Percentiles rank a stretch among this genome's conserved stretches.
These are phyloP conservation scores for Phytopythium chamaehyphon DNA, from an alignment of 352 stramenopile genomes.

Conservation along the genomic window DNA sequence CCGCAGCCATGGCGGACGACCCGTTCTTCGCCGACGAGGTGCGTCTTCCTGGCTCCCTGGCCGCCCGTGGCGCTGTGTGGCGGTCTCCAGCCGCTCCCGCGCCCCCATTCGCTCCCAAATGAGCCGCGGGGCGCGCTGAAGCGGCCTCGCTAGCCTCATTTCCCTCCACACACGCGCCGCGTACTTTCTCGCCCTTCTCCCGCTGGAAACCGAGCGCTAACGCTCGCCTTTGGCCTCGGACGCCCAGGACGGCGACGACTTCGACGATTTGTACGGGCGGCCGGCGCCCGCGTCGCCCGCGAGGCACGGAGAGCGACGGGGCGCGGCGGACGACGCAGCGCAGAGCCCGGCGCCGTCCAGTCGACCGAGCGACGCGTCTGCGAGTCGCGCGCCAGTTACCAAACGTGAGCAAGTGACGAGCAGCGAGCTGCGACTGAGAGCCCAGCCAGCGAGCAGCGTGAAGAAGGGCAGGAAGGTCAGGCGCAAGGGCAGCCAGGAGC, in stretches of 20 bases:
- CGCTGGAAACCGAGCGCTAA: no score
- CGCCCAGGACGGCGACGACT: conserved; percentile 62
- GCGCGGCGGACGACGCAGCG: neutral
- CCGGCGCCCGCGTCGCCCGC: conserved; percentile 9
- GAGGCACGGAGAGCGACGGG: neutral
- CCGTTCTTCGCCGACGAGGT: conserved; percentile 48
- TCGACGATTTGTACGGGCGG: conserved; percentile 69
- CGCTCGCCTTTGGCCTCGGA: no score
- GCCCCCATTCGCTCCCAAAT: neutral
- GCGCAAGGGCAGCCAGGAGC: conserved; percentile 50
- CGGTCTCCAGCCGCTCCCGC: neutral
- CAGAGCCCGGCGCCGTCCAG: conserved; percentile 16
- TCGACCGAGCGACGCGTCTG: conserved; percentile 20
- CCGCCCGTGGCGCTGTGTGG: neutral
- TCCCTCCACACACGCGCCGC: no score
- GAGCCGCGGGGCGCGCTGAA: neutral
- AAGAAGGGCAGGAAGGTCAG: conserved; percentile 19
- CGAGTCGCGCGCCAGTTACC: conserved; percentile 16
- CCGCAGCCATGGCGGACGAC: conserved; percentile 13
- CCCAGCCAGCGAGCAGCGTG: conserved; percentile 16
- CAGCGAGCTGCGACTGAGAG: conserved; percentile 8
- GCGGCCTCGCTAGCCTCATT: no score
- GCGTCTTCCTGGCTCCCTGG: neutral
- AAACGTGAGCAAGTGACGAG: conserved; percentile 2
- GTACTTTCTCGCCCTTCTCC: neutral